A percentile compares a stretch with the other conserved stretches of the same genome.
Conservation (phyloP, 768 basidiomycete genomes). For the Fistulinella prunicolor region DNA sequence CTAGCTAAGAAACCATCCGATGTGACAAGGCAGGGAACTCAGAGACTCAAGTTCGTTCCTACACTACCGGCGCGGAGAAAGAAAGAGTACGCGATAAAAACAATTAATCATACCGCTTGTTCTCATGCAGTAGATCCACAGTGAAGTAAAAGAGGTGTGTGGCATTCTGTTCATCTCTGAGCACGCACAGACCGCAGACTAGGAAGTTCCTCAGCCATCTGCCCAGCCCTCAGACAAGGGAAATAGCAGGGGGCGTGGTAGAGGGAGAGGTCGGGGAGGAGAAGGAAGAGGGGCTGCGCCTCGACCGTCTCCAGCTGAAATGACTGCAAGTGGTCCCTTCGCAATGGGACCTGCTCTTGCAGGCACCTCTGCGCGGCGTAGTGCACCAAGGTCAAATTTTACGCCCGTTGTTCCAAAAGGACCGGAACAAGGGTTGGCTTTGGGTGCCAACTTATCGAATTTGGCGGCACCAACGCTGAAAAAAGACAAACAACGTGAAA, state of each 20-base stretch:
- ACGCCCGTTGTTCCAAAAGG: slow-evolving; percentile 46
- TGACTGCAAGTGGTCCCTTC: slow-evolving; percentile 86
- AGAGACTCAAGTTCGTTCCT: slow-evolving; percentile 79
- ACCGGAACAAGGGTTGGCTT: slow-evolving; percentile 32
- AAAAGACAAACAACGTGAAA: slow-evolving; percentile 38
- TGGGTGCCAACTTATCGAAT: slow-evolving; percentile 50
- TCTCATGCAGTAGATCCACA: slow-evolving; percentile 28
- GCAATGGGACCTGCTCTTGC: slow-evolving; percentile 79
- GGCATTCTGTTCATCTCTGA: not conserved
- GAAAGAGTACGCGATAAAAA: slow-evolving; percentile 63
- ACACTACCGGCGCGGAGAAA: slow-evolving; percentile 72
- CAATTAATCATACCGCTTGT: not conserved
- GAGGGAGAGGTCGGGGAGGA: slow-evolving; percentile 50
- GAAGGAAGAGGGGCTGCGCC: slow-evolving; percentile 48
- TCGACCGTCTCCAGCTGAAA: slow-evolving; percentile 53
- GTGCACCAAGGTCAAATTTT: slow-evolving; percentile 55
- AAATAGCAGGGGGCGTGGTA: slow-evolving; percentile 48
- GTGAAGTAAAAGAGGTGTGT: slow-evolving; percentile 65
- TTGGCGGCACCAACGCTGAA: slow-evolving; percentile 50
- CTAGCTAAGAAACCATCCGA: slow-evolving; percentile 69
- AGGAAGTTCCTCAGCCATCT: slow-evolving; percentile 48
- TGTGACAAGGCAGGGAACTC: slow-evolving; percentile 69
- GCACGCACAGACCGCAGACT: slow-evolving; percentile 8
- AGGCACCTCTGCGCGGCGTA: slow-evolving; percentile 49
- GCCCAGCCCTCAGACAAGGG: slow-evolving; percentile 36